phyloP scores from a whole-genome alignment of 1,284 basidiomycete genomes.

The Trichosporon ovoides region DNA sequence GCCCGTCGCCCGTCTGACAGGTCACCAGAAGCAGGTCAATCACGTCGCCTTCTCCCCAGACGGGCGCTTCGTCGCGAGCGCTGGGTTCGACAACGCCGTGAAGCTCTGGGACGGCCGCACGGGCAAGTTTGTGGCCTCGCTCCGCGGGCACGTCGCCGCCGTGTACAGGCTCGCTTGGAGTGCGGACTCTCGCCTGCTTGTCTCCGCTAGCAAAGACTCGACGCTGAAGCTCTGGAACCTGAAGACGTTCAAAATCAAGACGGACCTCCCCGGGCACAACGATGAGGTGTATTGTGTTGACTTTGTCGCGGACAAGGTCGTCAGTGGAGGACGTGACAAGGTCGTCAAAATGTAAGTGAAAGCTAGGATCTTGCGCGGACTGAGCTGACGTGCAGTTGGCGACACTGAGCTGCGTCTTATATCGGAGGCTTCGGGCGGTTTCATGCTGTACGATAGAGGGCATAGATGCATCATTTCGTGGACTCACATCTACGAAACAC shows the following conservation, averaged over 20 bases:
- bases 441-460: no score
- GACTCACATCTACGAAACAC: no score
- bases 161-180: conserved; percentile 96
- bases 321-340: conserved; percentile 76
- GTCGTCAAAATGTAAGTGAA: conserved; percentile 56
- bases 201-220: conserved; percentile 91
- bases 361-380: no score
- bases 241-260: conserved; percentile 87
- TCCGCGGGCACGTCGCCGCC: conserved; percentile 88
- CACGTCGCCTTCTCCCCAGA: conserved; percentile 96
- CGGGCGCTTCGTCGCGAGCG: conserved; percentile 82
- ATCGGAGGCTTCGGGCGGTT: no score
- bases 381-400: conserved; percentile 11
- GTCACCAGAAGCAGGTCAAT: conserved; percentile 91
- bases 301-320: conserved; percentile 95
- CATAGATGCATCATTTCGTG: no score
- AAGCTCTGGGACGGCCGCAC: conserved; percentile 91
- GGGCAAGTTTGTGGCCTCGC: conserved; percentile 82
- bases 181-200: conserved; percentile 82
- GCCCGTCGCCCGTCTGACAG: conserved; percentile 79
- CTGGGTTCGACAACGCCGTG: conserved; percentile 86
- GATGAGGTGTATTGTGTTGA: conserved; percentile 99
- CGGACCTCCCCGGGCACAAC: conserved; percentile 89
- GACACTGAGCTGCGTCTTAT: conserved; percentile 4
- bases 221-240: conserved; percentile 97